Conservation (phyloP, 2,329 filamentous ascomycete species). For the Aureobasidium subglaciale region DNA sequence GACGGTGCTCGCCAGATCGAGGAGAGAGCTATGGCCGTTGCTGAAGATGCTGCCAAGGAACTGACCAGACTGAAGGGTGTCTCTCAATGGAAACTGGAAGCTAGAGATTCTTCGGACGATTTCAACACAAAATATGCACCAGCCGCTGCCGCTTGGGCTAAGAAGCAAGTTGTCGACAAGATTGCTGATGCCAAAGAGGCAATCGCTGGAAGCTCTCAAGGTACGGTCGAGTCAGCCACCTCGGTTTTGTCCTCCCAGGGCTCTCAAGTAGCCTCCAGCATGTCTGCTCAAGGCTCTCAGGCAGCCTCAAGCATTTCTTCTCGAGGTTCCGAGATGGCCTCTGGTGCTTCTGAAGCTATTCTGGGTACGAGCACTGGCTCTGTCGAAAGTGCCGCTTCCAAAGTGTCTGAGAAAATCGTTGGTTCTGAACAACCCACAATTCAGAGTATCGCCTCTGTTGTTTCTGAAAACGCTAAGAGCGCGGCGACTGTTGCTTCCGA, state of each 20-base stretch:
- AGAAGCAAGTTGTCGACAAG: slow-evolving; percentile 32
- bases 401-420: slow-evolving; percentile 44
- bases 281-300: background rate
- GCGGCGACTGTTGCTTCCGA: slow-evolving; percentile 3
- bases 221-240: slow-evolving; percentile 29
- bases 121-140: slow-evolving; percentile 65
- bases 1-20: slow-evolving; percentile 63
- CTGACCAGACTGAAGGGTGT: slow-evolving; percentile 75
- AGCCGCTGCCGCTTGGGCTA: slow-evolving; percentile 44
- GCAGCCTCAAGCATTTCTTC: slow-evolving; percentile 15
- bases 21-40: slow-evolving; percentile 70
- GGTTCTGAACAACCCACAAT: slow-evolving; percentile 5
- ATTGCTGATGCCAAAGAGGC: slow-evolving; percentile 28
- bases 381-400: slow-evolving; percentile 46
- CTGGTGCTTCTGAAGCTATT: slow-evolving; percentile 26
- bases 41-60: slow-evolving; percentile 72
- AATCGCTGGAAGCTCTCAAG: slow-evolving; percentile 29
- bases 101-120: slow-evolving; percentile 67
- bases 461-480: slow-evolving; percentile 20
- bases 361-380: slow-evolving; percentile 36
- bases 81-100: slow-evolving; percentile 73
- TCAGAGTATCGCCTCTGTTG: slow-evolving; percentile 18
- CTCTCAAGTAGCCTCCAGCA: slow-evolving; percentile 17
- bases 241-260: slow-evolving; percentile 29
- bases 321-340: slow-evolving; percentile 19